Evolutionary conservation across 495 filamentous ascomycete genomes (phyloP).

Genomic region (Staphylotrichum longicolle): DNA sequence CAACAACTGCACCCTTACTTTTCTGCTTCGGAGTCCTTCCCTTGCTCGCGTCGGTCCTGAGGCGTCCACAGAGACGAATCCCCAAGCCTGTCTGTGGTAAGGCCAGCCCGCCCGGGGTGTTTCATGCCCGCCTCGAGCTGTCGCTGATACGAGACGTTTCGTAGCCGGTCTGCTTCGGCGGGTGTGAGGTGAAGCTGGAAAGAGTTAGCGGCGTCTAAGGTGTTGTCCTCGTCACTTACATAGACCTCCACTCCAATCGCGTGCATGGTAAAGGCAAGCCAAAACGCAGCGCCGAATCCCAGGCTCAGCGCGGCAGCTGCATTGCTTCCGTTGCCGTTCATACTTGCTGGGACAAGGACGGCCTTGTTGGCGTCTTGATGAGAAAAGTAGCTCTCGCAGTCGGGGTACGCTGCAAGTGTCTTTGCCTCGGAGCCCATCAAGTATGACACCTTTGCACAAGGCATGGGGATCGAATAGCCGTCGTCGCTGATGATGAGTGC

Average conservation of each 20-base stretch:
- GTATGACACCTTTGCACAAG: slow-evolving; percentile 43
- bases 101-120: slow-evolving; percentile 47
- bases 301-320: slow-evolving; percentile 36
- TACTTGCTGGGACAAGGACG: slow-evolving; percentile 33
- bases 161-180: slow-evolving; percentile 46
- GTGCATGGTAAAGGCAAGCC: slow-evolving; percentile 50
- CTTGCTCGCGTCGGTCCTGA: not conserved
- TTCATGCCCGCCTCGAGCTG: slow-evolving; percentile 51
- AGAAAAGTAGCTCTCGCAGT: slow-evolving; percentile 34
- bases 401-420: slow-evolving; percentile 37
- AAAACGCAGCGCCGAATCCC: slow-evolving; percentile 45
- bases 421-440: slow-evolving; percentile 18
- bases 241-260: slow-evolving; percentile 54
- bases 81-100: slow-evolving; percentile 46
- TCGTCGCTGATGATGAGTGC: slow-evolving; percentile 30
- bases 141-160: slow-evolving; percentile 49
- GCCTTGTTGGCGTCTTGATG: slow-evolving; percentile 22
- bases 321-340: slow-evolving; percentile 26
- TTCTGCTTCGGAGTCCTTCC: not conserved
- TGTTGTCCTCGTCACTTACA: slow-evolving; percentile 24
- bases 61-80: slow-evolving; percentile 40
- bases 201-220: not conserved
- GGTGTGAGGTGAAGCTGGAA: slow-evolving; percentile 49
- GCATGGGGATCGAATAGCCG: slow-evolving; percentile 36
- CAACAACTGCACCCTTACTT: not conserved